phyloP scores from a whole-genome alignment of 805 yeast species.

The Yarrowia divulgata region DNA sequence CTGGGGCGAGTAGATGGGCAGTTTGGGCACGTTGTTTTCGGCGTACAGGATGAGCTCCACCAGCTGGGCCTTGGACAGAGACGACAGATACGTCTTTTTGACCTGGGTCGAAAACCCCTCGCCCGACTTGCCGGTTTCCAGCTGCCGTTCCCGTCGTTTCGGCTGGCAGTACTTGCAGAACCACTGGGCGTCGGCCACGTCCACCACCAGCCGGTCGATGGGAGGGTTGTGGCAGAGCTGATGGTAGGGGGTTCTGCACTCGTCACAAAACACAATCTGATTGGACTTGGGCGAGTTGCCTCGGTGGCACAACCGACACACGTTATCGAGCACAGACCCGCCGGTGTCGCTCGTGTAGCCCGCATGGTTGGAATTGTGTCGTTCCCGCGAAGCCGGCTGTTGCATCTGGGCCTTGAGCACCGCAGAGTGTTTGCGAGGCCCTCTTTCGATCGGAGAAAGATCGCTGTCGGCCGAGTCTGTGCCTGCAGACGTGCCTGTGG shows the following conservation, averaged over 20 bases:
- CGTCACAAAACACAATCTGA: constrained; percentile 53
- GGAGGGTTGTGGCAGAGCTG: constrained; percentile 54
- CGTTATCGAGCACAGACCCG: constrained; percentile 41
- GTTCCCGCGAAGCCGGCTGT: constrained; percentile 12
- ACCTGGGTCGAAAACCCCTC: constrained; percentile 50
- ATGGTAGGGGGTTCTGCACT: constrained; percentile 54
- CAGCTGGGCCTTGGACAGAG: constrained; percentile 53
- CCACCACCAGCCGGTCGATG: constrained; percentile 52
- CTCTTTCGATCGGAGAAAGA: constrained; percentile 25
- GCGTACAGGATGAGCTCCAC: constrained; percentile 53
- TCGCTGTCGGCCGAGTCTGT: constrained; percentile 33
- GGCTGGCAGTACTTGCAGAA: constrained; percentile 52
- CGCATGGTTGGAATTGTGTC: constrained; percentile 37
- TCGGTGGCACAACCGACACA: constrained; percentile 53
- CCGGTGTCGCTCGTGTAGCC: constrained; percentile 35
- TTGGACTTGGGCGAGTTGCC: constrained; percentile 51
- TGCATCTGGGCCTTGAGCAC: constrained; percentile 28
- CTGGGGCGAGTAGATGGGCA: constrained; percentile 53
- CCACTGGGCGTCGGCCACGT: constrained; percentile 54
- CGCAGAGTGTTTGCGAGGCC: constrained; percentile 15
- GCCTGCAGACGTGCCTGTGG: constrained; percentile 29
- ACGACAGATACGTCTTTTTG: constrained; percentile 52
- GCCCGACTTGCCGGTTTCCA: constrained; percentile 53
- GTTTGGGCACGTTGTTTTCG: constrained; percentile 51
- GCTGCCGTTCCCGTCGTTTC: constrained; percentile 49